phyloP scores from a whole-genome alignment of 73 alveolate genomes.

The Chromera velia region DNA sequence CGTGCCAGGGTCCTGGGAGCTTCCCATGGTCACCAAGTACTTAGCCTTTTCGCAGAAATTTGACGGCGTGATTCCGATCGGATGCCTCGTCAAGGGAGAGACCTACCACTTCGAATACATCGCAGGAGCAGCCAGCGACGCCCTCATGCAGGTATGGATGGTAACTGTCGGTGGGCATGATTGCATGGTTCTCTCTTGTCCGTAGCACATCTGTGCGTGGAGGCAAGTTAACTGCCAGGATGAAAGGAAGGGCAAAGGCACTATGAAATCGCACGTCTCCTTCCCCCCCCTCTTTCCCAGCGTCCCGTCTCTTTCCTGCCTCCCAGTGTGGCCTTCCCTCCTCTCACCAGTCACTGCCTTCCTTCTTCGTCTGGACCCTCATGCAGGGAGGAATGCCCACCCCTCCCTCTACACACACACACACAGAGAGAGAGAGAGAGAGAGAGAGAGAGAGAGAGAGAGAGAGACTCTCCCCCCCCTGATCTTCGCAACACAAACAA shows the following conservation, averaged over 20 bases:
- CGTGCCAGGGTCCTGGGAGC: constrained; percentile 10
- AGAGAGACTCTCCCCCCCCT: too few species aligned
- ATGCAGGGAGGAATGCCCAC: too few species aligned
- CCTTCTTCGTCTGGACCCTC: too few species aligned
- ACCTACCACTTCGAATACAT: constrained; percentile 6
- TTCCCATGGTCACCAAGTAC: background rate
- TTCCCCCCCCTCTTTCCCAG: background rate
- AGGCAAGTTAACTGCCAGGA: background rate
- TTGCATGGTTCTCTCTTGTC: too few species aligned
- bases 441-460: too few species aligned
- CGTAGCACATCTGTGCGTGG: too few species aligned
- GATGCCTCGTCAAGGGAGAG: constrained; percentile 11
- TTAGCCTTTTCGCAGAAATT: background rate
- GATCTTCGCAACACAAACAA: too few species aligned
- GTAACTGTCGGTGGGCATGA: too few species aligned
- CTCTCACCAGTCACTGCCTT: too few species aligned
- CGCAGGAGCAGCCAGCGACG: background rate
- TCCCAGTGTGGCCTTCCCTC: too few species aligned
- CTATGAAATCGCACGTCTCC: background rate
- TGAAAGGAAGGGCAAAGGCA: background rate
- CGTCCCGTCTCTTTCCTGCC: background rate
- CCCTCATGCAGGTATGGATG: background rate
- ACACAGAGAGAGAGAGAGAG: too few species aligned
- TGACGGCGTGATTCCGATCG: constrained; percentile 4
- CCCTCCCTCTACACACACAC: too few species aligned